A percentile compares a stretch with the other conserved stretches of the same genome.
These are phyloP conservation scores for Dictyostelium intermedium DNA, from an alignment of 78 protist species.

Conservation along the genomic window DNA sequence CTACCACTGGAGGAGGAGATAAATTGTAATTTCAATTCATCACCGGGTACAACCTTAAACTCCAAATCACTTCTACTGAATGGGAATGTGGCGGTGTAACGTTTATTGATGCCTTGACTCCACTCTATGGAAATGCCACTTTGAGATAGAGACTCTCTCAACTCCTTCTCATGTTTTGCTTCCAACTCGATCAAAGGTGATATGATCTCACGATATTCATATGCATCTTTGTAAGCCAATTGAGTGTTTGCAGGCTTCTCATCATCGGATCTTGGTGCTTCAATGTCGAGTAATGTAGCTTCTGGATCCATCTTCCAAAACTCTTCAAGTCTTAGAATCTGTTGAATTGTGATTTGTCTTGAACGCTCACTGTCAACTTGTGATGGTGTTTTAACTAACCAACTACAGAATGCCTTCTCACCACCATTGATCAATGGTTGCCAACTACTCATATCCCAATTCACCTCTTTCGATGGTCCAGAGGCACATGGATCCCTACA, in stretches of 20 bases:
- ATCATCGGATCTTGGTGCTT: constrained; percentile 24
- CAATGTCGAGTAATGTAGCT: constrained; percentile 78
- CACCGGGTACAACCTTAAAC: constrained; percentile 88
- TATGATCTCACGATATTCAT: constrained; percentile 92
- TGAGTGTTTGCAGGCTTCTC: constrained; percentile 53
- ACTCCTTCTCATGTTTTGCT: constrained; percentile 90
- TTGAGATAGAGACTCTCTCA: constrained; percentile 88
- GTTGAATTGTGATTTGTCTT: constrained; percentile 86
- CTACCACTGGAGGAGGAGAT: background rate
- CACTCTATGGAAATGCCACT: constrained; percentile 89
- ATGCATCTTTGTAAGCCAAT: constrained; percentile 93
- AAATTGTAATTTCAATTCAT: constrained; percentile 85
- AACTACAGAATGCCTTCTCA: constrained; percentile 87
- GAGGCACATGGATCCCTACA: constrained; percentile 94
- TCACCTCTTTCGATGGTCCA: constrained; percentile 52
- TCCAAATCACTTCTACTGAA: constrained; percentile 86
- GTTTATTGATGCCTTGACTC: constrained; percentile 92
- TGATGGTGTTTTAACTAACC: constrained; percentile 95
- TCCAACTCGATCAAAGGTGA: constrained; percentile 96
- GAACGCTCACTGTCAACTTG: constrained; percentile 87
- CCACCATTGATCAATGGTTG: constrained; percentile 94
- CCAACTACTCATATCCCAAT: constrained; percentile 97
- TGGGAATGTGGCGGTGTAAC: constrained; percentile 89
- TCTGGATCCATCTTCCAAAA: constrained; percentile 92
- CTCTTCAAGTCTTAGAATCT: constrained; percentile 94